Percentiles rank a stretch among this genome's conserved stretches.
Evolutionary conservation across 139 green algal species (phyloP).

Genomic region (Closterium sp.): DNA sequence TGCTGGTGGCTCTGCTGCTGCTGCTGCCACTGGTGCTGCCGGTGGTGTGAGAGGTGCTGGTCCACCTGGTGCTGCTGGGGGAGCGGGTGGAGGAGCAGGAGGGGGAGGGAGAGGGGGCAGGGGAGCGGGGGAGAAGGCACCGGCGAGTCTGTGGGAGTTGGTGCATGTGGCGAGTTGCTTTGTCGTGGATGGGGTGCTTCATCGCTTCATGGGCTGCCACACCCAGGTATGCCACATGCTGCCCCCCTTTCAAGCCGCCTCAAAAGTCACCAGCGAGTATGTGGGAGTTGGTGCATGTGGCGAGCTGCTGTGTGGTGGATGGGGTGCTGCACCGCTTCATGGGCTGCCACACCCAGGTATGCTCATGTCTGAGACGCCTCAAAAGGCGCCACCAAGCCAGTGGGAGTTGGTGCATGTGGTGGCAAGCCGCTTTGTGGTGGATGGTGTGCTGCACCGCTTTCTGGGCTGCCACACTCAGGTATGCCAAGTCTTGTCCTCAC

Average conservation of each 20-base stretch:
- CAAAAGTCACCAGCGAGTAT: background rate
- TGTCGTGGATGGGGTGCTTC: slow-evolving; percentile 3
- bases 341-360: background rate
- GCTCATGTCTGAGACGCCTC: too few species aligned
- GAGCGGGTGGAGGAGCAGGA: background rate
- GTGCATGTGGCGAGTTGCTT: slow-evolving; percentile 13
- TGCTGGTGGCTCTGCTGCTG: background rate
- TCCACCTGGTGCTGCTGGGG: background rate
- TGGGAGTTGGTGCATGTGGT: slow-evolving; percentile 13
- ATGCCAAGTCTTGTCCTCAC: too few species aligned
- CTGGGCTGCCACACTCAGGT: background rate
- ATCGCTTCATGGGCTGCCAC: slow-evolving; percentile 26
- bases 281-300: slow-evolving; percentile 12
- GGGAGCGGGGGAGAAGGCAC: background rate
- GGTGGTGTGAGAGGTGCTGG: background rate
- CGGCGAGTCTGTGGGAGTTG: slow-evolving; percentile 5
- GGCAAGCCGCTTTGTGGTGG: background rate
- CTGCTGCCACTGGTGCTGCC: background rate
- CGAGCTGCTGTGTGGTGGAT: slow-evolving; percentile 1
- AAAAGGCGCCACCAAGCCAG: background rate
- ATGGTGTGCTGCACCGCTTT: slow-evolving; percentile 15
- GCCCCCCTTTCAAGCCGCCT: too few species aligned
- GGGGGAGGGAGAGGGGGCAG: background rate
- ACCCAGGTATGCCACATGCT: too few species aligned
- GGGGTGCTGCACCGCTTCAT: slow-evolving; percentile 27